A percentile compares a stretch with the other conserved stretches of the same genome.
Conservation (phyloP, 1,284 basidiomycete species). For the Irpex sp. region DNA sequence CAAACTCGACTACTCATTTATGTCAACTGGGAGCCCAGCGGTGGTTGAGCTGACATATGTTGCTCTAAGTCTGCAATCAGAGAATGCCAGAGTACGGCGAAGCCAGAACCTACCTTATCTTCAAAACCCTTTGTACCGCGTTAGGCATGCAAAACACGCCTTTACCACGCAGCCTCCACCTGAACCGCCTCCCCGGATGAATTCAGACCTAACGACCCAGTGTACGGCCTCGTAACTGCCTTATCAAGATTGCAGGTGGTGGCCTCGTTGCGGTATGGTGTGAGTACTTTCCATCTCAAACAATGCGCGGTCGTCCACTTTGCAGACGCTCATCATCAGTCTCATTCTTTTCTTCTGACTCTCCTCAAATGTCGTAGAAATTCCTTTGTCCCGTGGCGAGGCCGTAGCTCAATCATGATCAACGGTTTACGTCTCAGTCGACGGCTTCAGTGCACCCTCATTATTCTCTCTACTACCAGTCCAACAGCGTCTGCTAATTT, state of each 20-base stretch:
- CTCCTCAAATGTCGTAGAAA: conserved; percentile 6
- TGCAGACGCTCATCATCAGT: background rate
- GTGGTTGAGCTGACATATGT: conserved; percentile 1
- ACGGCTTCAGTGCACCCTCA: conserved; percentile 18
- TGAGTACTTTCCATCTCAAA: conserved; percentile 22
- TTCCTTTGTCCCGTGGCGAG: conserved; percentile 28
- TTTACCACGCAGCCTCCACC: conserved; percentile 51
- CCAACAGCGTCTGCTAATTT: conserved; percentile 42
- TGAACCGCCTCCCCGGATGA: conserved; percentile 60
- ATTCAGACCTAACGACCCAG: conserved; percentile 54
- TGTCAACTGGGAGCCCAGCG: conserved; percentile 25
- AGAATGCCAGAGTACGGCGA: conserved; percentile 18
- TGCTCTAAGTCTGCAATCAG: conserved; percentile 21
- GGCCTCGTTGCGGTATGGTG: conserved; percentile 35
- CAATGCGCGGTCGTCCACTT: conserved; percentile 20
- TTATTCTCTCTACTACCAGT: conserved; percentile 21
- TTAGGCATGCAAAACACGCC: conserved; percentile 56
- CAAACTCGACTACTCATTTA: conserved; percentile 19
- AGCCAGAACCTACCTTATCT: conserved; percentile 43
- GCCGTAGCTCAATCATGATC: conserved; percentile 9
- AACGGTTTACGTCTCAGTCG: conserved; percentile 9
- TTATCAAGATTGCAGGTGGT: conserved; percentile 39
- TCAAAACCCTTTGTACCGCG: conserved; percentile 47
- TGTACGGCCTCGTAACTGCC: conserved; percentile 51
- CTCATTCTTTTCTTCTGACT: background rate